Evolutionary conservation across 805 yeast species (phyloP).

Genomic region (Ogataea allantospora): DNA sequence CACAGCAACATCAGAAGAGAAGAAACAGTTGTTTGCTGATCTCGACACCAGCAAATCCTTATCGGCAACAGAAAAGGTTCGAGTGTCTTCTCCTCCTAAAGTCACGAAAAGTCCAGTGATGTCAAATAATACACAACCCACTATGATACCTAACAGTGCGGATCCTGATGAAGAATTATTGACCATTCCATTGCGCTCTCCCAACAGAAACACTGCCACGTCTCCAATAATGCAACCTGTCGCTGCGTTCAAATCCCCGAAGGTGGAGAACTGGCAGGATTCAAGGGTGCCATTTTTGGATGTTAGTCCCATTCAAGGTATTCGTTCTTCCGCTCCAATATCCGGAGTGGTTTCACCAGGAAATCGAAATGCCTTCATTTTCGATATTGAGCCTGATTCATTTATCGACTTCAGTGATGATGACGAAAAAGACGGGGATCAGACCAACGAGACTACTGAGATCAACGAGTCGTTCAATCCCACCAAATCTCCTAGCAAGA

Average conservation of each 20-base stretch:
- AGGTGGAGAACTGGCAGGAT: constrained; percentile 2
- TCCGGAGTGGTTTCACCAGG: constrained; percentile 18
- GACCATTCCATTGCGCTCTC: constrained; percentile 34
- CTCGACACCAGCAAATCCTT: constrained; percentile 5
- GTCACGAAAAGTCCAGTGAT: constrained; percentile 16
- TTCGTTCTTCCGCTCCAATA: constrained; percentile 11
- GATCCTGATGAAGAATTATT: constrained; percentile 20
- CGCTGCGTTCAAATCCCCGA: constrained; percentile 15
- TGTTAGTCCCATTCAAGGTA: constrained; percentile 12
- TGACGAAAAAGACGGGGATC: constrained; percentile 5
- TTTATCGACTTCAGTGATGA: constrained; percentile 22
- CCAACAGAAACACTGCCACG: constrained; percentile 20
- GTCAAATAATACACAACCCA: constrained; percentile 2
- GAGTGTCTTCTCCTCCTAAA: constrained; percentile 16
- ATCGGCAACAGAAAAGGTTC: constrained; percentile 15
- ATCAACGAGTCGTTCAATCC: constrained; percentile 14
- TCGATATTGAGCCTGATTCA: constrained; percentile 23
- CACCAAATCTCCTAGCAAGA: constrained; percentile 13
- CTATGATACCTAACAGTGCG: constrained; percentile 1
- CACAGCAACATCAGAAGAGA: constrained; percentile 11
- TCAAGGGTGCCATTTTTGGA: constrained; percentile 2
- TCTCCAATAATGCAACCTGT: constrained; percentile 11
- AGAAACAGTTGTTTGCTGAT: constrained; percentile 10
- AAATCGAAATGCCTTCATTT: constrained; percentile 24
- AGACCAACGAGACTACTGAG: too few relatives aligned